These are phyloP conservation scores for Raphanus sativus DNA, from an alignment of 345 rosid species.

Conservation along the genomic window DNA sequence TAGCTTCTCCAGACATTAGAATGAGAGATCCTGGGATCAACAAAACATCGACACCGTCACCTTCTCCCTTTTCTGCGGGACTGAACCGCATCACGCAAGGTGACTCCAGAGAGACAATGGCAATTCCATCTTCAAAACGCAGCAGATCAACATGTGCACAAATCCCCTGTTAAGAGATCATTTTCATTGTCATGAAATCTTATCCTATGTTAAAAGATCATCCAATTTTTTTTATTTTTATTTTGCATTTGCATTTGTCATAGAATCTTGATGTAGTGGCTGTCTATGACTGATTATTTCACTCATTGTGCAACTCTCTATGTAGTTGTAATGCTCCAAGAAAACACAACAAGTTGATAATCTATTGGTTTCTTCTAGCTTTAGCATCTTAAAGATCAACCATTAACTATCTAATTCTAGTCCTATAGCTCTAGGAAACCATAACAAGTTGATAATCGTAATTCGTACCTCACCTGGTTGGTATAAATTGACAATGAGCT, in stretches of 20 bases:
- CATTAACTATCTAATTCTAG: neutral
- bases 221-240: too few relatives aligned
- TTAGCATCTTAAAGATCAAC: neutral
- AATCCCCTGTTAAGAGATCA: conserved; percentile 56
- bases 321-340: neutral
- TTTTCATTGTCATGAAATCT: neutral
- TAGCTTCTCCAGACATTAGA: conserved; percentile 79
- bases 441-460: conserved; percentile 33
- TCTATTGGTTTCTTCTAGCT: neutral
- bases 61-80: conserved; percentile 33
- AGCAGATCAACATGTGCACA: conserved; percentile 90
- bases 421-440: neutral
- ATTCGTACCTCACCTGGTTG: conserved; percentile 95
- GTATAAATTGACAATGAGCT: conserved; percentile 71
- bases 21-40: conserved; percentile 78
- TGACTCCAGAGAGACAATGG: conserved; percentile 79
- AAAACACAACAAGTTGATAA: neutral
- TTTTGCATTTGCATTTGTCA: too few relatives aligned
- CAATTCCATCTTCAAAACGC: conserved; percentile 91
- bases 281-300: neutral
- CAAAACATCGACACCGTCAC: conserved; percentile 44
- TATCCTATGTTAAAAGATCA: too few relatives aligned
- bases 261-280: neutral
- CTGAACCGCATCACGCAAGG: conserved; percentile 83
- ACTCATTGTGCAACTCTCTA: neutral